Conservation (phyloP, 2,329 filamentous ascomycete genomes). For the Fusarium acutatum region DNA sequence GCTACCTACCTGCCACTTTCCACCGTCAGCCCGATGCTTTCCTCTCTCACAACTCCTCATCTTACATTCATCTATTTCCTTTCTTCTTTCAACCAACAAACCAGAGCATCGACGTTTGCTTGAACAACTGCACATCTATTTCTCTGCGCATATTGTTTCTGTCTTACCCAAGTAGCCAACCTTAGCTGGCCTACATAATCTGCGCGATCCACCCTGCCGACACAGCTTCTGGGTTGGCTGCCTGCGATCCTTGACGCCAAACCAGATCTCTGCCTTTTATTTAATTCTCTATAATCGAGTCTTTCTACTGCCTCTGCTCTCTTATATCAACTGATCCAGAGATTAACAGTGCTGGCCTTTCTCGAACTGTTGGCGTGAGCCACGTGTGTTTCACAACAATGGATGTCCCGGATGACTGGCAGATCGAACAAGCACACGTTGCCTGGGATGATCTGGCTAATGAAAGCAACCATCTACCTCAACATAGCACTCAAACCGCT, state of each 20-base stretch:
- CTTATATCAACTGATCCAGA: not conserved
- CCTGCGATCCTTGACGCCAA: not conserved
- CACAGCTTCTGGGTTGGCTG: constrained; percentile 12
- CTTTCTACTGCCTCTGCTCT: not conserved
- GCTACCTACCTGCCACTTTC: not conserved
- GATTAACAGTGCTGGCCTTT: not conserved
- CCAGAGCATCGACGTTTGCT: not conserved
- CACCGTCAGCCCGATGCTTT: constrained; percentile 14
- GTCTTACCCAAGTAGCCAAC: not conserved
- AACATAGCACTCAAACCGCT: not conserved
- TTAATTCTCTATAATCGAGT: not conserved
- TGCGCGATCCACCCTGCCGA: not conserved
- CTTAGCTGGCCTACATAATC: not conserved
- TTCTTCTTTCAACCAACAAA: not conserved
- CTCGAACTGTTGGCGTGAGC: not conserved
- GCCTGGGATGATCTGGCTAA: not conserved
- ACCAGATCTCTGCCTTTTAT: not conserved
- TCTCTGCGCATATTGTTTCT: not conserved
- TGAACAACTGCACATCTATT: not conserved
- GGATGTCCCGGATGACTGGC: constrained; percentile 14
- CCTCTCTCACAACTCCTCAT: not conserved
- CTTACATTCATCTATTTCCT: not conserved
- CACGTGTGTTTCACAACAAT: constrained; percentile 2
- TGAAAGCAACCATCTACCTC: not conserved
- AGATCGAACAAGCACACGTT: not conserved